phyloP scores from a whole-genome alignment of 345 rosid genomes.

The Brassica nigra region DNA sequence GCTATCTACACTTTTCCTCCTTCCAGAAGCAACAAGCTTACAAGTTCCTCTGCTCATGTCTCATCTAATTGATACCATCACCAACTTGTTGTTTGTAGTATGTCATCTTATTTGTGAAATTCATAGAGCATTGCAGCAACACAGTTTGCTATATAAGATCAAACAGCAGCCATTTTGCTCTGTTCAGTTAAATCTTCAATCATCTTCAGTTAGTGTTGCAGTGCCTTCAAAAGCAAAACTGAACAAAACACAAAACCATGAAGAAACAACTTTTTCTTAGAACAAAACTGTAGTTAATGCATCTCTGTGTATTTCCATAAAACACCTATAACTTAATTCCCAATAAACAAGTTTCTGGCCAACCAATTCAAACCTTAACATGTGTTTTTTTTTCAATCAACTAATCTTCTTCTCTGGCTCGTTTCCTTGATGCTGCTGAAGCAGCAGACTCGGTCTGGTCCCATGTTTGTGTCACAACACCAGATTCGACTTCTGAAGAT shows the following conservation, averaged over 20 bases:
- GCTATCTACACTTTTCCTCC: too few species aligned
- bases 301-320: not conserved
- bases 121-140: too few species aligned
- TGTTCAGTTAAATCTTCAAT: not conserved
- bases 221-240: slow-evolving; percentile 17
- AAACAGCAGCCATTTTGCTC: not conserved
- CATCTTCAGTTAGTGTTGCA: slow-evolving; percentile 6
- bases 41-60: too few species aligned
- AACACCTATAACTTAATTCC: slow-evolving; percentile 13
- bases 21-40: too few species aligned
- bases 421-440: slow-evolving; percentile 41
- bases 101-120: too few species aligned
- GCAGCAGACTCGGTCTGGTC: slow-evolving; percentile 12
- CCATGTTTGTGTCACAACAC: slow-evolving; percentile 1
- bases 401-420: slow-evolving; percentile 46
- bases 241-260: not conserved
- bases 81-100: too few species aligned
- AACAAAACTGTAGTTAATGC: slow-evolving; percentile 26
- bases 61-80: too few species aligned
- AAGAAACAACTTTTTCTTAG: slow-evolving; percentile 5
- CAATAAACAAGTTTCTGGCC: slow-evolving; percentile 4
- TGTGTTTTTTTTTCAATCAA: slow-evolving; percentile 1
- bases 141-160: not conserved
- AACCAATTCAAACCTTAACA: slow-evolving; percentile 1
- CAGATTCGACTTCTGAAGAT: slow-evolving; percentile 8